Base-by-base conservation (phyloP, 805 yeast species). In the Kodamaea nitidulidarum region DNA sequence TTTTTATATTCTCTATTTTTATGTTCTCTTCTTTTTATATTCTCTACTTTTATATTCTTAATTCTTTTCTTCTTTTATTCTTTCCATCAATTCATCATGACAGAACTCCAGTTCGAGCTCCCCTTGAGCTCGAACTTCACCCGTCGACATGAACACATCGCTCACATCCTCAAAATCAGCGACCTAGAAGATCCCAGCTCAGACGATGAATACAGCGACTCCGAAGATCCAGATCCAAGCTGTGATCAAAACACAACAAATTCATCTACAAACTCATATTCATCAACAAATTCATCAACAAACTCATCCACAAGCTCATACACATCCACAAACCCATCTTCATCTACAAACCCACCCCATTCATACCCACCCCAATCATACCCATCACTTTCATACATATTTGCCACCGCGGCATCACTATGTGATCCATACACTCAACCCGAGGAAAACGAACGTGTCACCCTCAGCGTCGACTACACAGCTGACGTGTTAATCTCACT, bases 401-500 rank as follows among this genome's bases (percentile, higher is more conserved):
- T 41, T 39, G 15, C 40, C 17, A 36, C 46, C 3, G 33, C 21
- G 14, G 54, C 57, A 12, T 52, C 53, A 15, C 41, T 56, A 10
- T 56, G 71, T 39, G 90, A 84, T 54, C 87, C 88, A 2, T 65
- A 72, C 48, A 80, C 88, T 1, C 87, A 81, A 48, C 88, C 93
- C 0, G 70, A 73, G 18, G 84, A 81, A 29, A 70, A 69, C 16
- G 83, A 78, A 40, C 56, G 61, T 9, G 60, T 66, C 39, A 61
- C 79, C 1, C 61, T 80, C 12, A 80, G 87, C 7, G 55, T 81
- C 5, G 80, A 78, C 44, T 53, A 71, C n/a, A 50, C 80, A 9
- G 70, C 81, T 14, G 76, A 76, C 43, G 46, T 78, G 35, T 59
- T 77, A 16, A 55, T 79, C 7, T 75, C 76, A 0, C 55, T 77